A percentile compares a stretch with the other conserved stretches of the same genome.
Conservation (phyloP, 176 grass and related monocot genomes). For the Microstegium vimineum region DNA sequence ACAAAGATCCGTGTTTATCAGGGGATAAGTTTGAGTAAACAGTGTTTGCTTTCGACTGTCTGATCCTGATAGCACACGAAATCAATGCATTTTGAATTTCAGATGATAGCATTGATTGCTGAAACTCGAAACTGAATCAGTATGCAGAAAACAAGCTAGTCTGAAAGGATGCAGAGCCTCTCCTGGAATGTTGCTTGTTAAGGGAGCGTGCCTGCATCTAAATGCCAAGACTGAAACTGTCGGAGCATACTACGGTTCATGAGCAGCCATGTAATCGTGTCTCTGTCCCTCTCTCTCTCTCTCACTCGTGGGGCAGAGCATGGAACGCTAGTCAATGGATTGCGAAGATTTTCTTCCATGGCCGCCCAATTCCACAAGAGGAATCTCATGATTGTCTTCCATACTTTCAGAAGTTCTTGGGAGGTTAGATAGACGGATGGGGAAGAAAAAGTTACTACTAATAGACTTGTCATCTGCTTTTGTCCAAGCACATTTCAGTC, state of each 20-base stretch:
- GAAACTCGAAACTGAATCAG: neutral
- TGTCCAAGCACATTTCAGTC: neutral
- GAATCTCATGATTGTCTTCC: constrained; percentile 1
- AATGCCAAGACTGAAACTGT: constrained; percentile 17
- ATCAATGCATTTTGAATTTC: neutral
- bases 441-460: neutral
- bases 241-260: neutral
- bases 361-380: constrained; percentile 11
- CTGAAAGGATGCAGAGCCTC: constrained; percentile 8
- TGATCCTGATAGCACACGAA: neutral
- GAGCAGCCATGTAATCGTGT: constrained; percentile 7
- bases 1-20: neutral
- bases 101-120: neutral
- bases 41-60: neutral
- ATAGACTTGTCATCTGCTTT: neutral
- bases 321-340: constrained; percentile 25
- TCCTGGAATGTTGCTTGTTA: neutral
- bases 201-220: neutral
- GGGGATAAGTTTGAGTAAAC: constrained; percentile 20
- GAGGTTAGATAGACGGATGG: neutral
- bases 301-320: neutral
- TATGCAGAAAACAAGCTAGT: neutral
- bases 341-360: neutral
- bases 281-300: neutral
- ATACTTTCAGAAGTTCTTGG: constrained; percentile 7